Conservation (phyloP, 2,329 filamentous ascomycete genomes). For the Dothistroma pini region DNA sequence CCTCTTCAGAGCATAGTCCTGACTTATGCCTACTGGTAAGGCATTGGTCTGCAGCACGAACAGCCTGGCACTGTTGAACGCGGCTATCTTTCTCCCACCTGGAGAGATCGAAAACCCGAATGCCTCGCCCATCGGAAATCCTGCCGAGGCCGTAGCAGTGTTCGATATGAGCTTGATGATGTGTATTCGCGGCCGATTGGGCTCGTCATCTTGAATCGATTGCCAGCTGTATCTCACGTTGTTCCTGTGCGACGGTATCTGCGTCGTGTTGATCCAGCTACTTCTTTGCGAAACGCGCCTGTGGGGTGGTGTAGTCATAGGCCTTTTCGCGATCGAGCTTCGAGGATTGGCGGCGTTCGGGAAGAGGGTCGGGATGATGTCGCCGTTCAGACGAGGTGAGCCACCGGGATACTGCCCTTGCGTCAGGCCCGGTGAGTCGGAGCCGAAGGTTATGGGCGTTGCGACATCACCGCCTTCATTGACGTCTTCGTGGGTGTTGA, state of each 20-base stretch:
- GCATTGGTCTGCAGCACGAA: constrained; percentile 69
- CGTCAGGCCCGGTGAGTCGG: constrained; percentile 11
- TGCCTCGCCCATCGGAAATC: constrained; percentile 66
- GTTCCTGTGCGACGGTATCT: constrained; percentile 31
- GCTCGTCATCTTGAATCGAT: constrained; percentile 36
- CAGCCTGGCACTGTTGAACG: constrained; percentile 81
- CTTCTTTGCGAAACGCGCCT: constrained; percentile 20
- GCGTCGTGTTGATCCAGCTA: constrained; percentile 24
- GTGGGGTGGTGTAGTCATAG: constrained; percentile 18
- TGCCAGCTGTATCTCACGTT: constrained; percentile 39
- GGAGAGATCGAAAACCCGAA: constrained; percentile 81
- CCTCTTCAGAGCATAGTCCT: constrained; percentile 75
- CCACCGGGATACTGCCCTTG: constrained; percentile 14
- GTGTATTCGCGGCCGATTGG: constrained; percentile 36
- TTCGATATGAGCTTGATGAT: constrained; percentile 77
- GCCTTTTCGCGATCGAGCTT: constrained; percentile 17
- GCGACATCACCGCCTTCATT: constrained; percentile 23
- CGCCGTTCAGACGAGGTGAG: constrained; percentile 9
- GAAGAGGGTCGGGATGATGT: constrained; percentile 6
- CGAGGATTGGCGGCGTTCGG: constrained; percentile 10
- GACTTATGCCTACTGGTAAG: constrained; percentile 55
- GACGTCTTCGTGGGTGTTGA: constrained; percentile 15
- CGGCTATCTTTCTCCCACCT: constrained; percentile 68
- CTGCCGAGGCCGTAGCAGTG: constrained; percentile 71
- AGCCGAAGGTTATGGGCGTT: constrained; percentile 23